Percentiles rank a stretch among this genome's conserved stretches.
Conservation (phyloP, 2,329 filamentous ascomycete genomes). For the Alternaria sp. region DNA sequence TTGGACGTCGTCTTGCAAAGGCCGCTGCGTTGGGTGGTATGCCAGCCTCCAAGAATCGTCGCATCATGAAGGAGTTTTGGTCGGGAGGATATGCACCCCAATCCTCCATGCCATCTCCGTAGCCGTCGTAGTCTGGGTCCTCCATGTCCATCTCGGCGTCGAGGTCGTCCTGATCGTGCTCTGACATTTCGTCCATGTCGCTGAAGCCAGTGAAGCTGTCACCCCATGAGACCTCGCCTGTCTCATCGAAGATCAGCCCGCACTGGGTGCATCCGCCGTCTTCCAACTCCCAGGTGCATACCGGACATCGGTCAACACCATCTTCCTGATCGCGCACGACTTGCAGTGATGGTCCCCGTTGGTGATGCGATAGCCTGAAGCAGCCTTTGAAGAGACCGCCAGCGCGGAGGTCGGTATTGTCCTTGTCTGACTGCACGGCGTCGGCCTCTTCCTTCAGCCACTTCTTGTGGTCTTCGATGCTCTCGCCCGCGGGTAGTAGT, state of each 20-base stretch:
- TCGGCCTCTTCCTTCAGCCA: constrained; percentile 68
- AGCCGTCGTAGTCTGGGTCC: constrained; percentile 45
- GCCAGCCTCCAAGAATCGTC: constrained; percentile 42
- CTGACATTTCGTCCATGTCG: constrained; percentile 55
- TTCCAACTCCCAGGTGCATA: constrained; percentile 70
- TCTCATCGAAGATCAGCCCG: constrained; percentile 59
- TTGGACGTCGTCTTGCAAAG: constrained; percentile 41
- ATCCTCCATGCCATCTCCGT: constrained; percentile 41
- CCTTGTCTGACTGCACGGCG: constrained; percentile 67
- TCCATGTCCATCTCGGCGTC: constrained; percentile 55
- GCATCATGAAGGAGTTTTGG: constrained; percentile 46
- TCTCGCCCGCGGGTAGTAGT: constrained; percentile 69
- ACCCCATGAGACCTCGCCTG: constrained; percentile 51
- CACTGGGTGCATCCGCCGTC: constrained; percentile 66
- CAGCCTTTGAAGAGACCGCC: constrained; percentile 71
- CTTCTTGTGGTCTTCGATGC: constrained; percentile 65
- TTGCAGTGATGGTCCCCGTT: constrained; percentile 38
- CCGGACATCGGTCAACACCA: constrained; percentile 68
- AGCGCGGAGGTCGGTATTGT: constrained; percentile 56
- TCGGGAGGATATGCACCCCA: constrained; percentile 44
- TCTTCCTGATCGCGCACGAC: constrained; percentile 66
- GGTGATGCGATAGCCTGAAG: constrained; percentile 54
- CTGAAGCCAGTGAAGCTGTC: constrained; percentile 55
- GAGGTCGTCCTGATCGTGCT: constrained; percentile 50
- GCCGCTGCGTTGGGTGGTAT: constrained; percentile 30